These are phyloP conservation scores for Aspergillus egyptiacus DNA, from an alignment of 495 filamentous ascomycete species.

Conservation along the genomic window DNA sequence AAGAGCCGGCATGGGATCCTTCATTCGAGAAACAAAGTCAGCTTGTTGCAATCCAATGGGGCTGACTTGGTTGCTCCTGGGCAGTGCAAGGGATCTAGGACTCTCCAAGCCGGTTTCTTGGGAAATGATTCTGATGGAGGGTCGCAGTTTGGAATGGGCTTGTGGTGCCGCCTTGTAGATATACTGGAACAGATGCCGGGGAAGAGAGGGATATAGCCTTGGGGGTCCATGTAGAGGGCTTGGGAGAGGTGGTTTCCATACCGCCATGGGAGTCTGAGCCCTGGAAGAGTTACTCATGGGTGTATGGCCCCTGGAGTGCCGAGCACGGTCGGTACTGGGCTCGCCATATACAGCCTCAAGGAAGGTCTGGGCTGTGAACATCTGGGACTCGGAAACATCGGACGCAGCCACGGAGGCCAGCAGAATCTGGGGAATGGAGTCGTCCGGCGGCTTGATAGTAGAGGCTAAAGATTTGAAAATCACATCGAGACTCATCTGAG, in stretches of 20 bases:
- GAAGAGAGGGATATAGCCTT: conserved; percentile 23
- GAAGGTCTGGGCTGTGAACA: conserved; percentile 72
- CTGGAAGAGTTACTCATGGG: conserved; percentile 65
- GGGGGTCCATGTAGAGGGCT: conserved; percentile 21
- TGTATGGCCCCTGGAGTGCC: conserved; percentile 68
- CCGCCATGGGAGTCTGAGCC: conserved; percentile 41
- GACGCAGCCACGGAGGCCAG: conserved; percentile 66
- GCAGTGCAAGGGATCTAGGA: conserved; percentile 11
- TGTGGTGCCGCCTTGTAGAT: conserved; percentile 1
- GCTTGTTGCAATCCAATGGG: conserved; percentile 20
- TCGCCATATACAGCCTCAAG: conserved; percentile 76
- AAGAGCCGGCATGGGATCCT: conserved; percentile 48
- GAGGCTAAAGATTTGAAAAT: conserved; percentile 72
- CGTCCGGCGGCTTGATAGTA: conserved; percentile 57
- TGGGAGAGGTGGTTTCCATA: conserved; percentile 32
- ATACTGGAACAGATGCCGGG: conserved; percentile 6
- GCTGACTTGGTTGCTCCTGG: conserved; percentile 21
- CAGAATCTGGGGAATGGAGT: conserved; percentile 51
- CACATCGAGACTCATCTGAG: conserved; percentile 84
- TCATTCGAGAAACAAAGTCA: conserved; percentile 33
- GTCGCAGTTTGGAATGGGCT: not conserved
- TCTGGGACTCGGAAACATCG: conserved; percentile 76
- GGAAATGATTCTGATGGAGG: not conserved
- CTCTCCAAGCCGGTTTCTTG: conserved; percentile 10
- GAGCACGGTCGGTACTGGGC: conserved; percentile 48